Conservation (phyloP, 192 early-diverging fungal genomes). For the Linderina pennispora region DNA sequence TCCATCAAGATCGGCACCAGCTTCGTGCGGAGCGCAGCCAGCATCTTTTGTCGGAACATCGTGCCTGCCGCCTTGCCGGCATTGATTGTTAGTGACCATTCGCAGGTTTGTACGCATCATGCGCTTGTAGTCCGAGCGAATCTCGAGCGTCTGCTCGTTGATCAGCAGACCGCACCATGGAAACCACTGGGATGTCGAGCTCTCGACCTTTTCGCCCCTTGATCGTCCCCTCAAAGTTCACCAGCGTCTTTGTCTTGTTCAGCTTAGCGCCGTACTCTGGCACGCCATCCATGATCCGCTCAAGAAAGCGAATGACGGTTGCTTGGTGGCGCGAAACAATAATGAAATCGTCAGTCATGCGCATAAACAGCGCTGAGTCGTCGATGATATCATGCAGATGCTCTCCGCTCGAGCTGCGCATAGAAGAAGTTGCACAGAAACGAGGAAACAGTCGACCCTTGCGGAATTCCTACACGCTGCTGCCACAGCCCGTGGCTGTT, state of each 20-base stretch:
- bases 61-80: constrained; percentile 24
- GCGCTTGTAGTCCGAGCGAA: constrained; percentile 63
- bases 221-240: constrained; percentile 60
- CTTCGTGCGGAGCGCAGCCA: constrained; percentile 12
- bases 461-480: constrained; percentile 80
- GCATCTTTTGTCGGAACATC: constrained; percentile 46
- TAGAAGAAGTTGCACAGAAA: constrained; percentile 87
- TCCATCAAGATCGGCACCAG: constrained; percentile 58
- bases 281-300: constrained; percentile 53
- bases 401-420: constrained; percentile 61
- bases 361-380: constrained; percentile 57
- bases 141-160: constrained; percentile 56
- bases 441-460: constrained; percentile 83
- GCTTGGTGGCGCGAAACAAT: constrained; percentile 55
- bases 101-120: constrained; percentile 41
- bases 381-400: constrained; percentile 43
- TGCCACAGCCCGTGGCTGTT: constrained; percentile 56
- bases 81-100: constrained; percentile 48
- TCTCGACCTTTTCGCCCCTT: constrained; percentile 26
- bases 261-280: constrained; percentile 70
- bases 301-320: constrained; percentile 51
- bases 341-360: constrained; percentile 83
- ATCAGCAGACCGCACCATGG: constrained; percentile 81
- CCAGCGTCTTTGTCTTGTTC: constrained; percentile 70
- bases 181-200: constrained; percentile 8